Evolutionary conservation across 2,329 filamentous ascomycete genomes (phyloP).

Genomic region (Cercospora citrullina): DNA sequence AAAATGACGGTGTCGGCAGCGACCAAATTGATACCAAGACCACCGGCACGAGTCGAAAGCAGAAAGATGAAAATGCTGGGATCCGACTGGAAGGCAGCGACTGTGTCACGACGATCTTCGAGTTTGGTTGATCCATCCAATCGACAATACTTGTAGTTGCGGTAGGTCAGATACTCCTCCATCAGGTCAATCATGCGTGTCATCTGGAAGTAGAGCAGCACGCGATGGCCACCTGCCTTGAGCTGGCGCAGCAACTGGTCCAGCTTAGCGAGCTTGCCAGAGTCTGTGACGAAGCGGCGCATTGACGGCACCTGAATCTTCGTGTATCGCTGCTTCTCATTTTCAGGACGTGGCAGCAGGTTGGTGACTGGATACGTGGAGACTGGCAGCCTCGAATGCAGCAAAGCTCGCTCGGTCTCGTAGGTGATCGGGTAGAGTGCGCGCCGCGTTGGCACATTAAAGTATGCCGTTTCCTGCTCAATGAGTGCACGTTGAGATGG

Average conservation of each 20-base stretch:
- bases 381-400: conserved; percentile 70
- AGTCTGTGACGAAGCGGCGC: conserved; percentile 96
- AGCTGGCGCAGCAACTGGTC: conserved; percentile 84
- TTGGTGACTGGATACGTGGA: conserved; percentile 62
- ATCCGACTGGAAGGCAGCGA: conserved; percentile 91
- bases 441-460: conserved; percentile 74
- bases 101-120: conserved; percentile 93
- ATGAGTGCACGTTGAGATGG: conserved; percentile 62
- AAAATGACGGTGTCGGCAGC: conserved; percentile 98
- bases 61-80: conserved; percentile 97
- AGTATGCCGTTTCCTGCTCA: conserved; percentile 73
- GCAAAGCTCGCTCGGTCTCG: conserved; percentile 69
- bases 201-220: conserved; percentile 99
- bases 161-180: conserved; percentile 98
- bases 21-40: conserved; percentile 95
- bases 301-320: conserved; percentile 93
- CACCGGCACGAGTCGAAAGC: conserved; percentile 91
- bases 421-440: conserved; percentile 67
- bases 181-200: conserved; percentile 99
- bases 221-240: conserved; percentile 89
- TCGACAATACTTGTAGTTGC: conserved; percentile 98
- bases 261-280: conserved; percentile 89
- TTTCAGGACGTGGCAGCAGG: conserved; percentile 75
- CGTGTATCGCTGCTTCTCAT: conserved; percentile 80
- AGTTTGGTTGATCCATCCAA: conserved; percentile 96